Conservation (phyloP, 2,329 filamentous ascomycete species). For the Arthrobotrys conoides region DNA sequence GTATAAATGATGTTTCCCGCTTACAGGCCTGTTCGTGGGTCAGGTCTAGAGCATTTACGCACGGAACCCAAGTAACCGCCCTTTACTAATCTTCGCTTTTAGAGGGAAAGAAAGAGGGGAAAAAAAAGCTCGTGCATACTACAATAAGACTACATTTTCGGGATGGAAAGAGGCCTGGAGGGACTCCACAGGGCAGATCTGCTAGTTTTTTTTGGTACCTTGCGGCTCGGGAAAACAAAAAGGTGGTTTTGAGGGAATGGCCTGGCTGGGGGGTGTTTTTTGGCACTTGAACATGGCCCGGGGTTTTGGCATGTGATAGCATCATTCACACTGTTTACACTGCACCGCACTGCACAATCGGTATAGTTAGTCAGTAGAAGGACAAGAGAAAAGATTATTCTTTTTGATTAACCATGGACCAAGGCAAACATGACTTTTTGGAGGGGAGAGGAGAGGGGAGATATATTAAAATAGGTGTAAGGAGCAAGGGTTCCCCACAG, state of each 20-base stretch:
- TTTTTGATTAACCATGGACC: background rate
- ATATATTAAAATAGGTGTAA: conserved; percentile 10
- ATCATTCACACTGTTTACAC: conserved; percentile 19
- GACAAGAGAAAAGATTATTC: no score
- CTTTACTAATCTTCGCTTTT: background rate
- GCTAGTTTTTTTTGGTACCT: background rate
- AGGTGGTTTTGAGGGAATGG: background rate
- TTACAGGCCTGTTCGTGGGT: background rate
- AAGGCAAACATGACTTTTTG: background rate
- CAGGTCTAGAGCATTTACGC: background rate
- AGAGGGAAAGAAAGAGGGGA: no score
- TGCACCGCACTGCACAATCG: no score
- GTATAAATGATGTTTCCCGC: background rate
- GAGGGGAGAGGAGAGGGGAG: no score
- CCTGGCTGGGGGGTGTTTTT: background rate
- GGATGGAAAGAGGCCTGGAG: no score
- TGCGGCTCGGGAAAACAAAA: conserved; percentile 31
- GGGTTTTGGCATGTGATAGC: conserved; percentile 55
- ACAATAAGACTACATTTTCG: background rate
- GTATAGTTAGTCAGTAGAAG: no score
- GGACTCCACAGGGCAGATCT: background rate
- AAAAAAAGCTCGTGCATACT: background rate
- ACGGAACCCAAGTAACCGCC: background rate
- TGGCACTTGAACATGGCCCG: conserved; percentile 29
- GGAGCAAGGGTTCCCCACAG: conserved; percentile 47